These are phyloP conservation scores for Sporisorium scitamineum DNA, from an alignment of 1,284 basidiomycete genomes.

Conservation along the genomic window DNA sequence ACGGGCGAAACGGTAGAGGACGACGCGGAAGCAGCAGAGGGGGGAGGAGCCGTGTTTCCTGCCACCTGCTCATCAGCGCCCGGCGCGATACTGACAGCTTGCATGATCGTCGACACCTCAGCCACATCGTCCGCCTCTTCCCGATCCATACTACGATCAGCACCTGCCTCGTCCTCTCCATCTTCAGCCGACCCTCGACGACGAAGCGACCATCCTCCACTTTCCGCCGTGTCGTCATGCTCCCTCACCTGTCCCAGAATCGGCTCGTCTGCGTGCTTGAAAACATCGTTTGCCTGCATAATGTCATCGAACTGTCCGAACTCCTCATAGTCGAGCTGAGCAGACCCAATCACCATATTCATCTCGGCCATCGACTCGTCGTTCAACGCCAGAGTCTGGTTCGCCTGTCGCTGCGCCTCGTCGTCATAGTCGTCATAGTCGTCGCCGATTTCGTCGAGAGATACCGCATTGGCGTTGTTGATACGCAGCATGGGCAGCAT, in stretches of 20 bases:
- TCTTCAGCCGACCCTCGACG: conserved; percentile 23
- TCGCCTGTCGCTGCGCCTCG: conserved; percentile 18
- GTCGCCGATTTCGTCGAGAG: conserved; percentile 57
- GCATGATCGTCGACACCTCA: conserved; percentile 47
- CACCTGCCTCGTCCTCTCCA: conserved; percentile 19
- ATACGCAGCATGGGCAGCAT: conserved; percentile 39
- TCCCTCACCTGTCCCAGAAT: conserved; percentile 9
- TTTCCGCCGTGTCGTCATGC: neutral
- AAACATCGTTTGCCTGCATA: conserved; percentile 14
- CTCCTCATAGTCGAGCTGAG: conserved; percentile 41
- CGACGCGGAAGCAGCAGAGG: conserved; percentile 11
- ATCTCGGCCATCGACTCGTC: conserved; percentile 64
- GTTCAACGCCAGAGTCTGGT: conserved; percentile 53
- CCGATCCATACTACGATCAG: conserved; percentile 4
- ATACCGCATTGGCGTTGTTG: conserved; percentile 50
- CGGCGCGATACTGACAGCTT: conserved; percentile 27
- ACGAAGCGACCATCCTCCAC: conserved; percentile 32
- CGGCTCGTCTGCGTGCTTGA: conserved; percentile 18
- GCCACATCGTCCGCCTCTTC: conserved; percentile 45
- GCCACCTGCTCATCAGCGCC: neutral
- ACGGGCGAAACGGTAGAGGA: conserved; percentile 19
- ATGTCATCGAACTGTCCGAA: conserved; percentile 38
- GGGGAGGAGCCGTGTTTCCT: conserved; percentile 17
- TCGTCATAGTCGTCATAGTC: conserved; percentile 50
- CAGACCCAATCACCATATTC: conserved; percentile 60